Base-by-base conservation (phyloP, 257 asterid species). In the Striga asiatica region DNA sequence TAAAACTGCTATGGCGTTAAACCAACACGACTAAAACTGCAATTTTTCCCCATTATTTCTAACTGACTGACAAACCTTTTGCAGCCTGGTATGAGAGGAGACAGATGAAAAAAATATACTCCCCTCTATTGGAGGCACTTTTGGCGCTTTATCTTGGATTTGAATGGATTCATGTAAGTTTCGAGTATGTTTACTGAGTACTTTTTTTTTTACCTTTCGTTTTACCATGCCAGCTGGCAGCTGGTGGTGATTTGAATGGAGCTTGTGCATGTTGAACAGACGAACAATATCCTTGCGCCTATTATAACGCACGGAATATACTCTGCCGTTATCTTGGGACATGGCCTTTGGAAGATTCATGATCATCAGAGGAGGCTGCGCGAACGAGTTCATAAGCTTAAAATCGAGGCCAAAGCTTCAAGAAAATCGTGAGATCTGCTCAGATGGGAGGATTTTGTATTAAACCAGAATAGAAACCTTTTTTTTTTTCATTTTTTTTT, bases 71-170 rank as follows among this genome's bases (percentile, higher is more conserved):
- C n/a, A 8, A 29, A n/a, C 14, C 46, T 50, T 65, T 58, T 61
- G 71, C 89, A 91, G 98, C 98, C 43, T 87, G 98, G 98, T 80
- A 84, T 2, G 89, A 87, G 67, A 80, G 88, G 67, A 75, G 96
- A 67, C 94, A 91, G 64, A 78, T 86, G 95, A 91, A 91, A 58
- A 91, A 87, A 89, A 91, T 87, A 54, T 91, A 87, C 66, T 91
- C 98, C 55, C 95, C 96, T 13, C 62, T 91, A 20, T 82, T 91
- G 3, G 98, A 91, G 67, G 76, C 85, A 50, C 55, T 78, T 69
- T 64, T 91, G 66, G 98, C 81, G 16, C 96, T 91, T 27, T 91
- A 91, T 71, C 96, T 91, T 22, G 98, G 98, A 62, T 81, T 81
- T 23, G 96, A 91, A 72, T 91, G 96, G 96, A 87, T 81, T 51